Percentiles rank a stretch among this genome's conserved stretches.
Conservation (phyloP, 768 basidiomycete genomes). For the Leucogyrophana mollusca region DNA sequence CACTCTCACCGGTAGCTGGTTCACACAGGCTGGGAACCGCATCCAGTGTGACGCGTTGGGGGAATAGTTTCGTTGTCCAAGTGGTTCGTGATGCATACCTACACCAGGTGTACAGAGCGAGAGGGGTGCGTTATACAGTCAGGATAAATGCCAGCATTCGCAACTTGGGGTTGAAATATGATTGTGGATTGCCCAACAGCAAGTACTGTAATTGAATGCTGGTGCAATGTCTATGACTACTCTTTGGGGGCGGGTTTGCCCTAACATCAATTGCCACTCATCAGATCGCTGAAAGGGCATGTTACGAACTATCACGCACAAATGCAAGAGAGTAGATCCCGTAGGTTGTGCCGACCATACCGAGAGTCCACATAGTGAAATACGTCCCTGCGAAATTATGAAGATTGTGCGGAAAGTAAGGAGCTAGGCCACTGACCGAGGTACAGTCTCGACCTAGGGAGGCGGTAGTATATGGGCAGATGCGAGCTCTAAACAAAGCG, state of each 20-base stretch:
- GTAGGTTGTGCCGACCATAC: conserved; percentile 52
- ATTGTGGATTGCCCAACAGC: too few species aligned
- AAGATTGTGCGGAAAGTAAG: conserved; percentile 3
- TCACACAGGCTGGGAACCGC: too few species aligned
- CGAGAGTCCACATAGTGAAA: conserved; percentile 50
- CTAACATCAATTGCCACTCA: not conserved
- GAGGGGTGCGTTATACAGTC: too few species aligned
- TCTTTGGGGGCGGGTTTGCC: too few species aligned
- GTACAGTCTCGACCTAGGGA: conserved; percentile 62
- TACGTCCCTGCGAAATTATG: conserved; percentile 45
- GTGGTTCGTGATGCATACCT: too few species aligned
- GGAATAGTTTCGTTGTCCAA: too few species aligned
- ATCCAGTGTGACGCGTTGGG: too few species aligned
- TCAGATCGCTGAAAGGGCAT: not conserved
- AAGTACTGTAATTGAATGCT: not conserved
- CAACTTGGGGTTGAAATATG: too few species aligned
- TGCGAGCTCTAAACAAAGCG: conserved; percentile 33
- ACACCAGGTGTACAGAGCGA: too few species aligned
- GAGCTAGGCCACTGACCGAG: conserved; percentile 43
- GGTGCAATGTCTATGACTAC: not conserved
- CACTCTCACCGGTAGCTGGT: too few species aligned
- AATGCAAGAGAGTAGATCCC: conserved; percentile 47
- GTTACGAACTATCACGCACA: conserved; percentile 29
- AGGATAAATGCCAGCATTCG: too few species aligned
- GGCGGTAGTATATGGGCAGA: conserved; percentile 57